Conservation (phyloP, 2,329 filamentous ascomycete species). For the Annulohypoxylon truncatum region DNA sequence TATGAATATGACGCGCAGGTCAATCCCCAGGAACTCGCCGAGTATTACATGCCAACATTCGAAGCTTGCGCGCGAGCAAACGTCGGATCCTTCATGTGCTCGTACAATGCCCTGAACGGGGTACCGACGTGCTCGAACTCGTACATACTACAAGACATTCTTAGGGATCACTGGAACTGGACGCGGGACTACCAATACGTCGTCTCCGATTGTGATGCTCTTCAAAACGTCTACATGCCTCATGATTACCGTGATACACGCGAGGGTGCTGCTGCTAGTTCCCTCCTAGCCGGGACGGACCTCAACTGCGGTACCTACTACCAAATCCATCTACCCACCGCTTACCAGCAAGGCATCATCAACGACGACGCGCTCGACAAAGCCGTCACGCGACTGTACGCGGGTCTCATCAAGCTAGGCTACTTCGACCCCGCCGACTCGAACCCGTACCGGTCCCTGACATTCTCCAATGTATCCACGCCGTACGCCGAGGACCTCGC, state of each 20-base stretch:
- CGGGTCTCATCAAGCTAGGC: conserved; percentile 48
- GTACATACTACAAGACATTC: conserved; percentile 71
- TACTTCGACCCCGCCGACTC: conserved; percentile 49
- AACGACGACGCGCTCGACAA: conserved; percentile 45
- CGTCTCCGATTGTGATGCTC: conserved; percentile 72
- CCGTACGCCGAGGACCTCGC: conserved; percentile 41
- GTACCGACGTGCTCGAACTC: conserved; percentile 71
- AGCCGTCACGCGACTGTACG: conserved; percentile 47
- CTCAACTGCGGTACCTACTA: conserved; percentile 49
- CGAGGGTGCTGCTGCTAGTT: conserved; percentile 49
- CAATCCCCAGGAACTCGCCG: conserved; percentile 69
- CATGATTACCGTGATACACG: conserved; percentile 52
- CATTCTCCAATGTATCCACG: conserved; percentile 43
- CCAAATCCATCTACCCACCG: conserved; percentile 44
- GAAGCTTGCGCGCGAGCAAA: conserved; percentile 67
- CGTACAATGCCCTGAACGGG: conserved; percentile 73
- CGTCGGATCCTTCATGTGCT: conserved; percentile 70
- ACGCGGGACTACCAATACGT: conserved; percentile 70
- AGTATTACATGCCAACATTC: conserved; percentile 76
- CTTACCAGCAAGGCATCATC: conserved; percentile 49
- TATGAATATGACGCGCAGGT: conserved; percentile 68
- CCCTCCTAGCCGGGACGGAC: conserved; percentile 53
- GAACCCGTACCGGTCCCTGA: conserved; percentile 41
- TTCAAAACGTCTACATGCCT: conserved; percentile 65
- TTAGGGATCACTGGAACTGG: conserved; percentile 74